Evolutionary conservation across 345 rosid species (phyloP).

Genomic region (Citrus maxima): DNA sequence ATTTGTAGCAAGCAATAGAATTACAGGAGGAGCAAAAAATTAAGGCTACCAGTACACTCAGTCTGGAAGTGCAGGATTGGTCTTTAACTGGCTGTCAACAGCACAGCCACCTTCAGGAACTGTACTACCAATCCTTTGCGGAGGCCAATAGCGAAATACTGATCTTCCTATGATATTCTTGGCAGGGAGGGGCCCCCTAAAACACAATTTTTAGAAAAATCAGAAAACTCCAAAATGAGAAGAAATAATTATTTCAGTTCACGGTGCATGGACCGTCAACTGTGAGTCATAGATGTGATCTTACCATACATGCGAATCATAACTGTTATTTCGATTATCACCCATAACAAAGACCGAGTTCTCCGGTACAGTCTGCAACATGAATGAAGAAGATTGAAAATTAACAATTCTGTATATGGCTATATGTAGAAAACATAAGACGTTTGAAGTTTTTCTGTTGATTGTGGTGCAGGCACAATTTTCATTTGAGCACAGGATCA

Average conservation of each 20-base stretch:
- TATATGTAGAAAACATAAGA: not conserved
- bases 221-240: not conserved
- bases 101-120: slow-evolving; percentile 65
- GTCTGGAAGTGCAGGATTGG: slow-evolving; percentile 1
- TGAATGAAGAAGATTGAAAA: not conserved
- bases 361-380: slow-evolving; percentile 65
- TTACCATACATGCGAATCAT: slow-evolving; percentile 97
- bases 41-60: too few relatives aligned
- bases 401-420: not conserved
- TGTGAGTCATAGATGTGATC: not conserved
- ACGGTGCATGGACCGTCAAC: not conserved
- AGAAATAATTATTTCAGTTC: not conserved
- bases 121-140: slow-evolving; percentile 69
- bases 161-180: slow-evolving; percentile 94
- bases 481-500: not conserved
- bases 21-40: not conserved
- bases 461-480: not conserved
- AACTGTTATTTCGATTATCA: slow-evolving; percentile 93
- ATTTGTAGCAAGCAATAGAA: not conserved
- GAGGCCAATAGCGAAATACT: slow-evolving; percentile 90
- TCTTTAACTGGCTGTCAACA: slow-evolving; percentile 45
- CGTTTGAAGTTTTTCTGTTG: too few relatives aligned
- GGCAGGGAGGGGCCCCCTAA: slow-evolving; percentile 89
- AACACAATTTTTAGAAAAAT: slow-evolving; percentile 1
- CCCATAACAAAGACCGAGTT: slow-evolving; percentile 96